Conservation (phyloP, 2,329 filamentous ascomycete genomes). For the Chlorencoelia australis region DNA sequence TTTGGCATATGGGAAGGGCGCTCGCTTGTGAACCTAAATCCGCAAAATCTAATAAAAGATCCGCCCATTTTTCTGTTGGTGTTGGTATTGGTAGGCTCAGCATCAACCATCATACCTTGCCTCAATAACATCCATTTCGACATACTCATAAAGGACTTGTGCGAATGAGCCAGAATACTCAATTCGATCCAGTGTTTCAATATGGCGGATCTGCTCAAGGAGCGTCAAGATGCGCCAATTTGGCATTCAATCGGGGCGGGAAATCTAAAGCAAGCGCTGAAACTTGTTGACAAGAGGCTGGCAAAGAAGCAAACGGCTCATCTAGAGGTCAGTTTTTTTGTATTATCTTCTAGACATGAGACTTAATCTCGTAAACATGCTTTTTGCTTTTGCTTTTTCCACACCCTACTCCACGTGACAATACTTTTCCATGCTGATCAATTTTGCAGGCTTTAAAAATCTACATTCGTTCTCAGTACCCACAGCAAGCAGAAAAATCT, state of each 20-base stretch:
- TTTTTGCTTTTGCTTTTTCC: neutral
- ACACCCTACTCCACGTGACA: neutral
- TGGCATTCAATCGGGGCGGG: constrained; percentile 27
- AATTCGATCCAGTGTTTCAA: too few species aligned
- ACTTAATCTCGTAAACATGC: neutral
- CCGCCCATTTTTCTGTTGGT: too few species aligned
- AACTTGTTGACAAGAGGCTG: constrained; percentile 27
- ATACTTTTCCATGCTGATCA: neutral
- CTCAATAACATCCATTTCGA: too few species aligned
- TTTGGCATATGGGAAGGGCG: too few species aligned
- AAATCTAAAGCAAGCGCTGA: constrained; percentile 28
- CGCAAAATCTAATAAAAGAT: too few species aligned
- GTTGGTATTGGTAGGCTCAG: too few species aligned
- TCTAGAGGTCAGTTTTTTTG: constrained; percentile 21
- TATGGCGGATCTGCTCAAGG: constrained; percentile 21
- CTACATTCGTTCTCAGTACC: constrained; percentile 22
- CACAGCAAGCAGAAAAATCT: constrained; percentile 21
- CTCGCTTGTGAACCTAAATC: too few species aligned
- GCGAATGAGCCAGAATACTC: too few species aligned
- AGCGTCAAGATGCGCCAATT: constrained; percentile 25
- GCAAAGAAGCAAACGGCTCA: constrained; percentile 25
- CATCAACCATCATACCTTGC: too few species aligned
- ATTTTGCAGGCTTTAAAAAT: constrained; percentile 23
- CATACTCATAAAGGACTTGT: too few species aligned
- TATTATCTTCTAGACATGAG: neutral